Conservation (phyloP, 176 grass and related monocot species). For the Dactylis glomerata region DNA sequence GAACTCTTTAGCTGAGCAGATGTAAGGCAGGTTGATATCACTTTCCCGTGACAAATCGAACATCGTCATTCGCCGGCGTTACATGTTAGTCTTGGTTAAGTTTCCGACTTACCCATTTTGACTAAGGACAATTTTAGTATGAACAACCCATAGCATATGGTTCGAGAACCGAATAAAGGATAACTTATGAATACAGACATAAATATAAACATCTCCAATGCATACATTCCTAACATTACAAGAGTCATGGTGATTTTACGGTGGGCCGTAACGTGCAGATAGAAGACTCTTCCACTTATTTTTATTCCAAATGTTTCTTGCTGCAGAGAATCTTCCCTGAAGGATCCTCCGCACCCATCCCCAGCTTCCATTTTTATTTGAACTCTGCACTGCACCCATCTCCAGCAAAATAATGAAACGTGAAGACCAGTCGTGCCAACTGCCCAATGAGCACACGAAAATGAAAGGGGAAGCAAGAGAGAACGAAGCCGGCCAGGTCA, state of each 20-base stretch:
- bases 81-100: too few relatives aligned
- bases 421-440: neutral
- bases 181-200: too few relatives aligned
- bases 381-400: neutral
- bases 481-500: slow-evolving; percentile 7
- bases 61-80: too few relatives aligned
- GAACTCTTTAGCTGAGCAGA: too few relatives aligned
- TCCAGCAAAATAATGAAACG: neutral
- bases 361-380: neutral
- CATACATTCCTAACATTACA: too few relatives aligned
- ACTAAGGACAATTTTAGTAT: too few relatives aligned
- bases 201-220: too few relatives aligned
- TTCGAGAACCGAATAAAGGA: too few relatives aligned
- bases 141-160: too few relatives aligned
- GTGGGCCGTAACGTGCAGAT: neutral
- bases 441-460: neutral
- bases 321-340: neutral
- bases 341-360: neutral
- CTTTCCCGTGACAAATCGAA: too few relatives aligned
- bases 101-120: too few relatives aligned
- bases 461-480: neutral
- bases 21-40: too few relatives aligned
- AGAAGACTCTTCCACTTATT: neutral
- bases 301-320: neutral
- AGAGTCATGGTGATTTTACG: neutral